These are phyloP conservation scores for Phyllostachys edulis DNA, from an alignment of 176 grass and related monocot genomes.

Conservation along the genomic window DNA sequence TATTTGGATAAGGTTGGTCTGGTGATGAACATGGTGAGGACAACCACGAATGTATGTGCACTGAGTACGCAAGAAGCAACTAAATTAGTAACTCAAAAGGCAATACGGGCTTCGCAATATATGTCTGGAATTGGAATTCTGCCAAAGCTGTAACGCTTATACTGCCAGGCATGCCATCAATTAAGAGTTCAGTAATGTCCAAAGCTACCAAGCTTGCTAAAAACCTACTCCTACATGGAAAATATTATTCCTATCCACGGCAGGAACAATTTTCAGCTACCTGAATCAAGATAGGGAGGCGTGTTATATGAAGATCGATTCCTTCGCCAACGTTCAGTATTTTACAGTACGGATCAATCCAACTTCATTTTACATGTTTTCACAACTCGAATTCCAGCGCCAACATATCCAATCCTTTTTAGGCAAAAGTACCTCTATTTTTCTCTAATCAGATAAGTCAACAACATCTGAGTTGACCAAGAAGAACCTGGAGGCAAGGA, in stretches of 20 bases:
- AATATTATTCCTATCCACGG: background rate
- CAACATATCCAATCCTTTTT: background rate
- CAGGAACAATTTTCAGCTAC: background rate
- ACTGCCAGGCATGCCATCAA: background rate
- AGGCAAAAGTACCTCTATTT: too few species aligned
- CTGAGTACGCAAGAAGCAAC: background rate
- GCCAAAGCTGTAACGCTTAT: background rate
- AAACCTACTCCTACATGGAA: background rate
- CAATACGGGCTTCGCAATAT: background rate
- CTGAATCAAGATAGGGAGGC: background rate
- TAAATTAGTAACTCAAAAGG: background rate
- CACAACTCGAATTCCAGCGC: too few species aligned
- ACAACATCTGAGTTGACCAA: background rate
- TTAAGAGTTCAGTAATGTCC: background rate
- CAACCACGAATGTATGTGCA: background rate
- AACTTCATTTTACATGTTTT: background rate
- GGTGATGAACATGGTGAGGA: background rate
- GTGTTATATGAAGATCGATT: background rate
- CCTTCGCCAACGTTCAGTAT: background rate
- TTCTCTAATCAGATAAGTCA: background rate
- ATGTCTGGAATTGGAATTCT: background rate
- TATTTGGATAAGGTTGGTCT: background rate
- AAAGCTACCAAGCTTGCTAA: background rate
- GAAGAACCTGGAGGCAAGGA: conserved; percentile 25
- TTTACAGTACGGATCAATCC: background rate